phyloP scores from a whole-genome alignment of 768 basidiomycete species.

The Panaeolus papilionaceus region DNA sequence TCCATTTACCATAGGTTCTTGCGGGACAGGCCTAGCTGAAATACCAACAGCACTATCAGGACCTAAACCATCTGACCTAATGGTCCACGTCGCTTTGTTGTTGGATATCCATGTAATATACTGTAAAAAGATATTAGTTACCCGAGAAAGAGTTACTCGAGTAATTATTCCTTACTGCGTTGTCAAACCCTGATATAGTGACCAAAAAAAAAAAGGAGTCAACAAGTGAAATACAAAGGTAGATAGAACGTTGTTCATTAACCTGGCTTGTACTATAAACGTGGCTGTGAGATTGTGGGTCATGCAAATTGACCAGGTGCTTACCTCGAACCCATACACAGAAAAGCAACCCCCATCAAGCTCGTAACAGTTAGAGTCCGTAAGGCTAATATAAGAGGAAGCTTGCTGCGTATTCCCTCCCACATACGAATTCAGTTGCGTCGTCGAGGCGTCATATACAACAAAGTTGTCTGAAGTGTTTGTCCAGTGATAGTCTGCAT shows the following conservation, averaged over 20 bases:
- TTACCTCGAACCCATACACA: slow-evolving; percentile 80
- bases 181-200: slow-evolving; percentile 59
- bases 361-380: slow-evolving; percentile 77
- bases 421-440: slow-evolving; percentile 64
- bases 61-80: slow-evolving; percentile 71
- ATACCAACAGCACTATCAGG: slow-evolving; percentile 67
- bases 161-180: slow-evolving; percentile 50
- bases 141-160: background rate
- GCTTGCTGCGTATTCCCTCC: slow-evolving; percentile 82
- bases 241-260: background rate
- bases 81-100: slow-evolving; percentile 74
- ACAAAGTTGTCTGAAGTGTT: slow-evolving; percentile 66
- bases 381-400: slow-evolving; percentile 73
- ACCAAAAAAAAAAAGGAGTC: background rate
- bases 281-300: background rate
- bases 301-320: slow-evolving; percentile 20
- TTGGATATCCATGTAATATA: slow-evolving; percentile 89
- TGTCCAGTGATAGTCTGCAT: slow-evolving; percentile 72
- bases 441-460: slow-evolving; percentile 60
- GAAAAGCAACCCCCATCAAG: slow-evolving; percentile 62
- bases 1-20: slow-evolving; percentile 82
- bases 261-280: slow-evolving; percentile 49
- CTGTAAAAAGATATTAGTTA: slow-evolving; percentile 36
- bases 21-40: slow-evolving; percentile 69
- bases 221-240: background rate